These are phyloP conservation scores for Crataegus laevigata DNA, from an alignment of 306 rosid genomes.

Conservation along the genomic window DNA sequence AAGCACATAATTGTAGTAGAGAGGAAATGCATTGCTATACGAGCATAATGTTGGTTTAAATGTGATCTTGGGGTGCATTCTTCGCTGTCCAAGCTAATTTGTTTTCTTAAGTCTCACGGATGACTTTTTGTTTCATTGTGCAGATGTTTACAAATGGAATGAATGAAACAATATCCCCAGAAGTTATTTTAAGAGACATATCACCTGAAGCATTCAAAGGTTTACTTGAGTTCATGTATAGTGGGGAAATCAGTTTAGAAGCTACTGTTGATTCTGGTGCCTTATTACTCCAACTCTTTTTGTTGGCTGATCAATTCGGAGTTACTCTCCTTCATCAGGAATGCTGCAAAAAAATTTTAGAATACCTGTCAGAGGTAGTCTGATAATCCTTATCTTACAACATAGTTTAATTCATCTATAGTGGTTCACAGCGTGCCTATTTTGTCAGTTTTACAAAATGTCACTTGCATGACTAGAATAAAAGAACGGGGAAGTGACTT, in stretches of 20 bases:
- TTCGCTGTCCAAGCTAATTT: background rate
- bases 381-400: conserved; percentile 20
- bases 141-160: conserved; percentile 99
- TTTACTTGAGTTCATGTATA: conserved; percentile 74
- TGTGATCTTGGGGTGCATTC: background rate
- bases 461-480: conserved; percentile 40
- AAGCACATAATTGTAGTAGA: background rate
- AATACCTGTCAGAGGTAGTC: conserved; percentile 90
- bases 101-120: background rate
- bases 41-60: background rate
- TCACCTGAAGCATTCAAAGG: conserved; percentile 72
- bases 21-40: background rate
- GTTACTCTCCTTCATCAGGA: conserved; percentile 83
- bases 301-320: conserved; percentile 91
- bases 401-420: conserved; percentile 15
- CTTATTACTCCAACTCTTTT: conserved; percentile 61
- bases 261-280: conserved; percentile 47
- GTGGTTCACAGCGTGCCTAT: conserved; percentile 17
- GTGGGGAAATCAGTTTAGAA: conserved; percentile 56
- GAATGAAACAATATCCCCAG: conserved; percentile 82
- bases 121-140: conserved; percentile 11
- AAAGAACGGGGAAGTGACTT: conserved; percentile 59
- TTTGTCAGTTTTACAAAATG: conserved; percentile 25
- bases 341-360: conserved; percentile 83
- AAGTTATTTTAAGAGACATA: conserved; percentile 63